Conservation (phyloP, 2,329 filamentous ascomycete genomes). For the Clarireedia sp. region DNA sequence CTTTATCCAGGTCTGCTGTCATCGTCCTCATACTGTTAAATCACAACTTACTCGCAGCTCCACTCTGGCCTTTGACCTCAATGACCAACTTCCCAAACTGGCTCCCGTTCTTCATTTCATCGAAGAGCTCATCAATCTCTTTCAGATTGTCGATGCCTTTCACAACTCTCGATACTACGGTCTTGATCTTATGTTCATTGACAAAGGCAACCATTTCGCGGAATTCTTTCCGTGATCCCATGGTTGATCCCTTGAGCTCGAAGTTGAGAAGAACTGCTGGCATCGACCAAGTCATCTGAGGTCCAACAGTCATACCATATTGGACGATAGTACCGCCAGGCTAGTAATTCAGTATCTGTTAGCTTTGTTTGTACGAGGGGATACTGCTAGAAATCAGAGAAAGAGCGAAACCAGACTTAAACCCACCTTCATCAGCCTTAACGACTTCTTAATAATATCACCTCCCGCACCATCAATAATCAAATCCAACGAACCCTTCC, state of each 20-base stretch:
- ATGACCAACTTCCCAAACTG: conserved; percentile 95
- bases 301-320: conserved; percentile 86
- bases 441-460: conserved; percentile 64
- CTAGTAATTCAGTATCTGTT: conserved; percentile 28
- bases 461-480: conserved; percentile 89
- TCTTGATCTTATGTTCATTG: conserved; percentile 60
- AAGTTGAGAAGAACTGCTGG: conserved; percentile 77
- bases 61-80: conserved; percentile 41
- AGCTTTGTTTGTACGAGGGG: neutral
- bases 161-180: conserved; percentile 68
- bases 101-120: conserved; percentile 74
- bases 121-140: conserved; percentile 76
- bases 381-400: neutral
- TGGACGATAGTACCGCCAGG: conserved; percentile 73
- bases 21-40: too few relatives aligned
- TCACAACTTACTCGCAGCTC: conserved; percentile 19
- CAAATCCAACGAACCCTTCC: conserved; percentile 60
- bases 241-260: conserved; percentile 77
- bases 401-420: neutral
- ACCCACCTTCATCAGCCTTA: conserved; percentile 58
- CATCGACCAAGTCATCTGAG: conserved; percentile 85
- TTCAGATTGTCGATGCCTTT: conserved; percentile 66
- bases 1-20: neutral
- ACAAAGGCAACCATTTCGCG: conserved; percentile 86
- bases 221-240: conserved; percentile 88